Evolutionary conservation across 2,329 filamentous ascomycete species (phyloP).

Genomic region (Teratosphaeria destructans): DNA sequence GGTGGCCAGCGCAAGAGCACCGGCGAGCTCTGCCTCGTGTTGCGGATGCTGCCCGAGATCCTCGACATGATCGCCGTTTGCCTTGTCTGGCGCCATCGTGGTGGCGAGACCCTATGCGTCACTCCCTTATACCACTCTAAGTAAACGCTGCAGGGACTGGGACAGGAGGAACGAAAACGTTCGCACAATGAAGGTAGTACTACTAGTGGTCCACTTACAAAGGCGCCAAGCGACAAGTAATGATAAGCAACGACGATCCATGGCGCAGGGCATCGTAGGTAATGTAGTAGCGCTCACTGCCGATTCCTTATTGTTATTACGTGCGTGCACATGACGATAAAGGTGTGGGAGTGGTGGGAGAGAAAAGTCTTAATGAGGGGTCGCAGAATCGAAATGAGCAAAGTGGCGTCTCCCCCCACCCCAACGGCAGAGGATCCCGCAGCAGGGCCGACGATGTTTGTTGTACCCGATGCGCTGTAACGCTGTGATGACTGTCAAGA

Average conservation of each 20-base stretch:
- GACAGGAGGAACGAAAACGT: not conserved
- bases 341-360: not conserved
- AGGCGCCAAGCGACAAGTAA: not conserved
- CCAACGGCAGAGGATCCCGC: not conserved
- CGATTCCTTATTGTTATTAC: not conserved
- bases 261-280: not conserved
- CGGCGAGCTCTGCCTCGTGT: constrained; percentile 25
- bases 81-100: constrained; percentile 11
- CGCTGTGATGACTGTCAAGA: not conserved
- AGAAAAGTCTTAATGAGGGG: not conserved
- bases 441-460: not conserved
- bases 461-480: not conserved
- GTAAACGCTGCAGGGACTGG: not conserved
- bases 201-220: not conserved
- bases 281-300: not conserved
- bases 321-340: not conserved
- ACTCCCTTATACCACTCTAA: not conserved
- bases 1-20: constrained; percentile 33
- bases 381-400: not conserved
- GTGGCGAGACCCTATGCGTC: not conserved
- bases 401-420: not conserved
- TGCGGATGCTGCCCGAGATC: constrained; percentile 17
- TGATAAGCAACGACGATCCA: not conserved
- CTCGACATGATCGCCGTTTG: constrained; percentile 14
- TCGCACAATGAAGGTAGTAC: not conserved